Conservation (phyloP, 768 basidiomycete genomes). For the Sarcodon aspratus region DNA sequence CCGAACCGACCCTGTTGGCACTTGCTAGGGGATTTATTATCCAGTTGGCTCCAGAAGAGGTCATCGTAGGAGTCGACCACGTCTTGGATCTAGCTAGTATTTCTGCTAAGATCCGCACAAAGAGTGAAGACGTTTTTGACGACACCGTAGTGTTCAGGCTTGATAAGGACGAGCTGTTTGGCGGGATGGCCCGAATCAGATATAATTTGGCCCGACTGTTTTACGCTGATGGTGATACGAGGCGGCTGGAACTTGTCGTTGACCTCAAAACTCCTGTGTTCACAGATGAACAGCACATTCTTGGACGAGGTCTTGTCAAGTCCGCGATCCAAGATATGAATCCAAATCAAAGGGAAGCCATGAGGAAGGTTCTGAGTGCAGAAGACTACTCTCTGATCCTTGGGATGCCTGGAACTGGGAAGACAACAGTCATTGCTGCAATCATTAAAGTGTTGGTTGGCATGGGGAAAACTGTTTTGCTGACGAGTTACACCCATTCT, state of each 20-base stretch:
- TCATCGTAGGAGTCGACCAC: conserved; percentile 80
- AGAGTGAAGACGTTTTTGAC: conserved; percentile 16
- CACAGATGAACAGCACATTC: conserved; percentile 16
- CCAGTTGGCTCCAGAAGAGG: conserved; percentile 46
- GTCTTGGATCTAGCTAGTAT: conserved; percentile 44
- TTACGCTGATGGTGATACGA: conserved; percentile 62
- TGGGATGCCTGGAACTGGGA: conserved; percentile 98
- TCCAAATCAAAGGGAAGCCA: conserved; percentile 56
- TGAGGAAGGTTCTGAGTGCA: conserved; percentile 65
- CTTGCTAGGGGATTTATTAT: conserved; percentile 78
- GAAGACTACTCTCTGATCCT: conserved; percentile 86
- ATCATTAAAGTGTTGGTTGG: conserved; percentile 72
- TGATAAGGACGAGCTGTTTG: conserved; percentile 86
- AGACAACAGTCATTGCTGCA: conserved; percentile 89
- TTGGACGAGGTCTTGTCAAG: conserved; percentile 8
- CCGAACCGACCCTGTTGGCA: conserved; percentile 79
- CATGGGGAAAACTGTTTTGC: conserved; percentile 76
- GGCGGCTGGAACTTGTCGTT: conserved; percentile 66
- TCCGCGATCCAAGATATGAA: conserved; percentile 33
- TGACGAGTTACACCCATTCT: conserved; percentile 94
- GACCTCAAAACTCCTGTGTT: conserved; percentile 69
- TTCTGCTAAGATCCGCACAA: conserved; percentile 19
- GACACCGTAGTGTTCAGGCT: conserved; percentile 55
- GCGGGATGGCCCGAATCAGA: conserved; percentile 80
- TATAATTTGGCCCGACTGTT: conserved; percentile 88